phyloP scores from a whole-genome alignment of 2,329 filamentous ascomycete species.

The Neofusicoccum umdonicola region DNA sequence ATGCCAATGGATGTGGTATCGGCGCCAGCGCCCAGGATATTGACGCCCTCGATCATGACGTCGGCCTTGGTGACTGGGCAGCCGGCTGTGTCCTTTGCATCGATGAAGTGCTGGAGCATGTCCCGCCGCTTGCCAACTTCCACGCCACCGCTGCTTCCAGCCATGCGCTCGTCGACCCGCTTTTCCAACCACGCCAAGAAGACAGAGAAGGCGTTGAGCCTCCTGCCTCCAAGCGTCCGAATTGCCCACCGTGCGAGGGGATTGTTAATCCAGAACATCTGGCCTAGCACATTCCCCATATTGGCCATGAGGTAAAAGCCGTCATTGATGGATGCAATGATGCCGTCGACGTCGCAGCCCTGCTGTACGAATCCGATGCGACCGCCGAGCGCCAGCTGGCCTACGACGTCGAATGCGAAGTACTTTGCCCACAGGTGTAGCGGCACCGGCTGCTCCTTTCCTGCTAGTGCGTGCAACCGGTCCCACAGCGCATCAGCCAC shows the following conservation, averaged over 20 bases:
- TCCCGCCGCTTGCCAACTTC: not conserved
- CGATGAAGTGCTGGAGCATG: not conserved
- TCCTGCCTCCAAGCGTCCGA: too few relatives aligned
- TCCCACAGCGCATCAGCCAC: not conserved
- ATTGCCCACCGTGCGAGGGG: not conserved
- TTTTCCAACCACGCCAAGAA: too few relatives aligned
- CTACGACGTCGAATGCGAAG: not conserved
- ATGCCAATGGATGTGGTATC: constrained; percentile 53
- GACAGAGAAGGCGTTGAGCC: too few relatives aligned
- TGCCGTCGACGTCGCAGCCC: not conserved
- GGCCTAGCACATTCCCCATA: not conserved
- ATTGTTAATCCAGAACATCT: not conserved
- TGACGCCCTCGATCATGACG: not conserved
- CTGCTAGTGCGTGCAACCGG: constrained; percentile 52
- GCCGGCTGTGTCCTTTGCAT: not conserved
- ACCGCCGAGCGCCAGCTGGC: not conserved
- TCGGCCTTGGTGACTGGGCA: not conserved
- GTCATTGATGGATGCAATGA: not conserved
- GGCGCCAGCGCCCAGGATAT: constrained; percentile 33
- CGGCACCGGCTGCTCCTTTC: constrained; percentile 51
- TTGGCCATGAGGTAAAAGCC: not conserved
- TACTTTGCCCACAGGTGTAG: constrained; percentile 22
- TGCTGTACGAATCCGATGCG: not conserved
- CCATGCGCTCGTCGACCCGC: too few relatives aligned
- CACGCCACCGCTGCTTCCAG: too few relatives aligned